phyloP scores from a whole-genome alignment of 1,284 basidiomycete genomes.

The Papiliotrema terrestris region DNA sequence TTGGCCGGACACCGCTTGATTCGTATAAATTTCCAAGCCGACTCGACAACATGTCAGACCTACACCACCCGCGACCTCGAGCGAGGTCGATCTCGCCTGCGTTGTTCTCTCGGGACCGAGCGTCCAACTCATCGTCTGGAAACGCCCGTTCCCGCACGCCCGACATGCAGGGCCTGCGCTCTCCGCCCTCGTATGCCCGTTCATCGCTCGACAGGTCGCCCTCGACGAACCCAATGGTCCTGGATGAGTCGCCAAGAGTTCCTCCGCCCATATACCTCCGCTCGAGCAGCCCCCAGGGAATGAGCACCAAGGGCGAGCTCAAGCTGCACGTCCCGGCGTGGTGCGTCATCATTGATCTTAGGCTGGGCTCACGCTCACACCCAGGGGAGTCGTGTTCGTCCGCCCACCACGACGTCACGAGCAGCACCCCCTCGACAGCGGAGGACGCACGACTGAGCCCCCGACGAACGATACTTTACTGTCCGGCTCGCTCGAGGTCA shows the following conservation, averaged over 20 bases:
- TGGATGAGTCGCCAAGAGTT: slow-evolving; percentile 36
- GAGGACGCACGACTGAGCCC: slow-evolving; percentile 21
- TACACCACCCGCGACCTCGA: not conserved
- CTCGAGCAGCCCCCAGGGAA: slow-evolving; percentile 24
- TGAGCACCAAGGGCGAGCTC: slow-evolving; percentile 23
- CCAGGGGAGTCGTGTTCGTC: slow-evolving; percentile 38
- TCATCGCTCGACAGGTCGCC: slow-evolving; percentile 37
- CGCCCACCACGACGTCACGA: slow-evolving; percentile 32
- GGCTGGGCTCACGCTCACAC: not conserved
- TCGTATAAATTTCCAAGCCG: no score
- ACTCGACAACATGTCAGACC: no score
- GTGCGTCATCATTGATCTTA: slow-evolving; percentile 19
- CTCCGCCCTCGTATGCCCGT: slow-evolving; percentile 32
- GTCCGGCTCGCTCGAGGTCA: slow-evolving; percentile 40
- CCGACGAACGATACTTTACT: slow-evolving; percentile 45
- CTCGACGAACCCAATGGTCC: slow-evolving; percentile 21
- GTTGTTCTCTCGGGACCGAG: not conserved
- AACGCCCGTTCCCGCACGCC: not conserved
- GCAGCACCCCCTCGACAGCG: slow-evolving; percentile 32
- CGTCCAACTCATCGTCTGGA: not conserved
- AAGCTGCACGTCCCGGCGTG: slow-evolving; percentile 42
- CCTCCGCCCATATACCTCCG: slow-evolving; percentile 42
- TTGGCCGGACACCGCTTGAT: no score
- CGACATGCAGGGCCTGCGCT: not conserved
- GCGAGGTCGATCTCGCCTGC: not conserved